These are phyloP conservation scores for Lizonia empirigonia DNA, from an alignment of 2,329 filamentous ascomycete species.

Conservation along the genomic window DNA sequence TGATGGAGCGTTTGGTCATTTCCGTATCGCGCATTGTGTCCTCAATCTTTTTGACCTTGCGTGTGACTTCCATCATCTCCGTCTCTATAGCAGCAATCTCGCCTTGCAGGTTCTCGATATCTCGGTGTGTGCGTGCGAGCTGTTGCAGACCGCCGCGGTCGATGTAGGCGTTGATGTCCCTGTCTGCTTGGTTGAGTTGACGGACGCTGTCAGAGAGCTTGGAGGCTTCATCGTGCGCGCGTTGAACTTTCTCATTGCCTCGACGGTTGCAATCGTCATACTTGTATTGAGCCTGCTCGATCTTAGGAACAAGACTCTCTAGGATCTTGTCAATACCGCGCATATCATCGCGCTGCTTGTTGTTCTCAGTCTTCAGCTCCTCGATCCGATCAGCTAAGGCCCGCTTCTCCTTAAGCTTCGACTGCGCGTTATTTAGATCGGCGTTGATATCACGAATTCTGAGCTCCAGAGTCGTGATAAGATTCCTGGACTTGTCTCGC, in stretches of 20 bases:
- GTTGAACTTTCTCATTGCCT: conserved; percentile 73
- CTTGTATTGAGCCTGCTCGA: conserved; percentile 74
- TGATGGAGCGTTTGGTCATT: conserved; percentile 82
- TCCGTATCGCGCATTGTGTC: conserved; percentile 79
- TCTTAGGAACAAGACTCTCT: conserved; percentile 73
- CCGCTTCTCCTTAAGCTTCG: conserved; percentile 81
- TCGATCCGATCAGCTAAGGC: conserved; percentile 73
- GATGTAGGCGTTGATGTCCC: conserved; percentile 80
- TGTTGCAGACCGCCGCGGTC: conserved; percentile 74
- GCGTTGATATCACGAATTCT: conserved; percentile 76
- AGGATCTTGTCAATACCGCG: conserved; percentile 74
- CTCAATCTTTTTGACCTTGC: conserved; percentile 76
- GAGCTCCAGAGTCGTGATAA: conserved; percentile 74
- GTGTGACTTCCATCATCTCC: conserved; percentile 70
- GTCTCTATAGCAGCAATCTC: conserved; percentile 69
- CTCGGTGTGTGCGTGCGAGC: conserved; percentile 70
- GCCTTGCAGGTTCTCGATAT: conserved; percentile 70
- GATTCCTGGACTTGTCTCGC: conserved; percentile 71
- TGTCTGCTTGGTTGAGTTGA: conserved; percentile 75
- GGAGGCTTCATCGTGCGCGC: conserved; percentile 72
- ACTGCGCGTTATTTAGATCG: conserved; percentile 71
- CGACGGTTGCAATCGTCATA: conserved; percentile 77
- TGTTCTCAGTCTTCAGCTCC: conserved; percentile 70
- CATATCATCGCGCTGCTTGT: conserved; percentile 71
- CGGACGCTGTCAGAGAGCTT: conserved; percentile 74